Base-by-base conservation (phyloP, 495 filamentous ascomycete species). In the Xylaria longipes region DNA sequence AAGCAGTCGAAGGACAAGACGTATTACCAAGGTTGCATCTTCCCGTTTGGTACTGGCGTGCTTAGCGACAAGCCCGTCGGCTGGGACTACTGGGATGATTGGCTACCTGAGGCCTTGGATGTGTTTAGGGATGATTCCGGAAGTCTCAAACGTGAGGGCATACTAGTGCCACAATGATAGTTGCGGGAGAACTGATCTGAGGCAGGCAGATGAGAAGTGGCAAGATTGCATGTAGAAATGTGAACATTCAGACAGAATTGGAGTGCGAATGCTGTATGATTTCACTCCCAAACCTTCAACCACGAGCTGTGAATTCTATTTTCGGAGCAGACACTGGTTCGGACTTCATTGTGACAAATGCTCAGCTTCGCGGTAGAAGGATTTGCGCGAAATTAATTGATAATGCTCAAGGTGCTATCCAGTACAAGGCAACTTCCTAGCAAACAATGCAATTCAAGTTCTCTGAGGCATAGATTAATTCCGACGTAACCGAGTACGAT, bases 11-110 rank as follows among this genome's bases (percentile, higher is more conserved):
- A 8, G 9, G 20, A 20, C 17, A n/a, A 37, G 31, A 35, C 22
- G 1, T 4, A 4, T 11, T 37, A 37, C 8, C 2, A 9, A 3
- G 12, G 22, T 12, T 9, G 5, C 25, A 15, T 46, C 22, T 8
- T 37, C 29, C 62, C 27, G 15, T 17, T 65, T 4, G 41, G 62
- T 2, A 31, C 25, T 0, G 39, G 25, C 15, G 3, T 1, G 1
- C 3, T 2, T 0, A 7, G 2, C 1, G 37, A 22, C 29, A 61
- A n/a, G 20, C 57, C 57, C 33, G 33, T 35, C 2, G 57, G 33
- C 1, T 61, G 33, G 57, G 57, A 61, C 33, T 61, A n/a, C 39
- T 61, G 17, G 57, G 57, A 61, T 22, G 31, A 39, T 22, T 58
- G 56, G 29, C 25, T 58, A 2, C 56, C 56, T 33, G 56, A 39